These are phyloP conservation scores for Teratosphaeria zuluensis DNA, from an alignment of 2,329 filamentous ascomycete genomes.

Conservation along the genomic window DNA sequence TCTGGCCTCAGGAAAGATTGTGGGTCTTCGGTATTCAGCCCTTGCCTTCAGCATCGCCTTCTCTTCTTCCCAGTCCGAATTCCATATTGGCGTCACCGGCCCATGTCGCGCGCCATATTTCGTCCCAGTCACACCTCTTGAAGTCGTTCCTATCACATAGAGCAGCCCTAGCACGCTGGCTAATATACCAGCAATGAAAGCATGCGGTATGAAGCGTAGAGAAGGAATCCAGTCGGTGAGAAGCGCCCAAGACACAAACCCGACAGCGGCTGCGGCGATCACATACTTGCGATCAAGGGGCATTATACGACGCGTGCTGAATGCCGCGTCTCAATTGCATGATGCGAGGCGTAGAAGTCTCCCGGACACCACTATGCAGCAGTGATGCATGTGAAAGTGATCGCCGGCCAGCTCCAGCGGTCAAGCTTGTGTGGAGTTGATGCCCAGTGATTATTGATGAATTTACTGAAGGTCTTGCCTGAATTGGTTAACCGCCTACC, in stretches of 20 bases:
- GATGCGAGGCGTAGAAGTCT: neutral
- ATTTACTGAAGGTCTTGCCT: neutral
- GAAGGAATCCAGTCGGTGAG: constrained; percentile 72
- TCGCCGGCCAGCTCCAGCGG: neutral
- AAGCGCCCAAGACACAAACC: constrained; percentile 81
- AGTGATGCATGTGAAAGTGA: neutral
- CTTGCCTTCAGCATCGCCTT: constrained; percentile 54
- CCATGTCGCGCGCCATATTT: constrained; percentile 7
- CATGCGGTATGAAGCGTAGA: constrained; percentile 76
- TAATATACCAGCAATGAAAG: constrained; percentile 62
- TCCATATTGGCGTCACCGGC: constrained; percentile 19
- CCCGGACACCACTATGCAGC: neutral
- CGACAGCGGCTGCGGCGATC: constrained; percentile 56
- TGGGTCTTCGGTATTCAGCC: constrained; percentile 56
- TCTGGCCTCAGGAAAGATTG: constrained; percentile 67
- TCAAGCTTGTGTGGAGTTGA: neutral
- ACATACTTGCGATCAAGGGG: constrained; percentile 66
- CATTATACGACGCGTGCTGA: constrained; percentile 36
- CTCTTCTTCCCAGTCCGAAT: constrained; percentile 56
- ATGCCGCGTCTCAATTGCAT: constrained; percentile 8
- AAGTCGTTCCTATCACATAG: constrained; percentile 53
- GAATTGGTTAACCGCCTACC: no score
- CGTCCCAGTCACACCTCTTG: constrained; percentile 36
- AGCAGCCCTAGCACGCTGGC: constrained; percentile 45
- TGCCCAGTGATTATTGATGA: neutral